Evolutionary conservation across 2,329 filamentous ascomycete species (phyloP), one percentile per base, ranked within the genome.

Genomic region (Pseudopithomyces chartarum): DNA sequence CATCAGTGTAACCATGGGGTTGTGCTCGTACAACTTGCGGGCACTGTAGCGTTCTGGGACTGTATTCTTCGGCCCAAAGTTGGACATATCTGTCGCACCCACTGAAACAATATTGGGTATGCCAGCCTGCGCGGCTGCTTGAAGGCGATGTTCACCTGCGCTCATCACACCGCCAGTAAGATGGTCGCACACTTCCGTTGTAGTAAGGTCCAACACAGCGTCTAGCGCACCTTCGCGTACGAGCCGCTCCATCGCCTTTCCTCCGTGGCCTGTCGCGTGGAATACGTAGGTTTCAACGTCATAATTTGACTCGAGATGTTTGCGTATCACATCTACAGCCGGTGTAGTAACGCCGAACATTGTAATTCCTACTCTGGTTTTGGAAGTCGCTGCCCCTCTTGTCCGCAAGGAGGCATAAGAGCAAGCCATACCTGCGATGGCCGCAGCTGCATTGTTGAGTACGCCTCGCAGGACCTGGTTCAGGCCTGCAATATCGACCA

Each of bases 331-430:
- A 45, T 87, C 83, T 0, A 87, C 87, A 11, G 83, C 84, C 0
- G 87, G 87, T 0, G 88, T 91, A 0, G 89, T 91, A 6, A 91
- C 87, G 2, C 89, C 88, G 66, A 90, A 91, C 88, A 91, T 91
- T 2, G 88, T 90, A 22, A 90, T 82, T 0, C 82, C 88, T 6
- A 91, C 78, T 0, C 82, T 76, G 54, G 80, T 82, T 63, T 79
- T 81, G 19, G 36, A 13, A 5, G 22, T 15, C 12, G 36, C 5
- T 3, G 42, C 1, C 5, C 11, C 1, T 12, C 44, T 22, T 15
- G 33, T 15, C 13, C 54, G 42, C 40, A 53, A 46, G 15, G 57
- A 51, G 58, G 52, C 65, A 56, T 85, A 85, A 0, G 79, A 73
- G 1, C 60, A 57, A 0, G 85, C 83, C 81, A 89, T 88, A 0